phyloP scores from a whole-genome alignment of 305 asterid genomes.

The Ajuga reptans region DNA sequence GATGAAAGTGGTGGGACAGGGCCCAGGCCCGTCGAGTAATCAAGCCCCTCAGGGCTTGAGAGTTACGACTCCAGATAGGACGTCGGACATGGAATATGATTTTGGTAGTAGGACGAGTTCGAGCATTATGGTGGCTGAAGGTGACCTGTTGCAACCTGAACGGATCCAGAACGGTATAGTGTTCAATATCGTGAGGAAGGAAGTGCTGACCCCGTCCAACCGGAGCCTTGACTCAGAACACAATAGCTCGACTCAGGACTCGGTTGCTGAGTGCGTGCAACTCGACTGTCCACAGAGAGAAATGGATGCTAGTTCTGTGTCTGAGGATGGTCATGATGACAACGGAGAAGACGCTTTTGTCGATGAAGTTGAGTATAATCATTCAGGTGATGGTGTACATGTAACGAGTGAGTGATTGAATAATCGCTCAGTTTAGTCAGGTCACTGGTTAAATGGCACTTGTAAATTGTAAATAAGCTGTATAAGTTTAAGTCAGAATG shows the following conservation, averaged over 20 bases:
- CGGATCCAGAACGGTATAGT: slow-evolving; percentile 62
- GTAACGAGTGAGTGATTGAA: slow-evolving; percentile 26
- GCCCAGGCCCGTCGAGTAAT: slow-evolving; percentile 25
- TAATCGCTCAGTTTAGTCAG: neutral
- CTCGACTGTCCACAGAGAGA: slow-evolving; percentile 53
- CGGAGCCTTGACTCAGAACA: slow-evolving; percentile 46
- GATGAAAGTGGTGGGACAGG: slow-evolving; percentile 17
- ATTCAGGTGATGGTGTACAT: slow-evolving; percentile 21
- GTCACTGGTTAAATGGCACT: neutral
- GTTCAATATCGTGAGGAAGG: slow-evolving; percentile 70
- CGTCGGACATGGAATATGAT: slow-evolving; percentile 46
- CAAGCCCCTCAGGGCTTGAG: slow-evolving; percentile 26
- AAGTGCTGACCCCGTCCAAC: slow-evolving; percentile 49
- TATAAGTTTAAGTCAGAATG: neutral
- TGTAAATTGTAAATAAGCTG: slow-evolving; percentile 1
- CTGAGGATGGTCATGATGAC: slow-evolving; percentile 42
- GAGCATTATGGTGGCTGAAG: slow-evolving; percentile 62
- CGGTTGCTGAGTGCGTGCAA: slow-evolving; percentile 56
- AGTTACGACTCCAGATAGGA: slow-evolving; percentile 39
- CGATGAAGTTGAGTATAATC: slow-evolving; percentile 8
- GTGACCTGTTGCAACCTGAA: slow-evolving; percentile 73
- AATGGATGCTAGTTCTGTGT: slow-evolving; percentile 44
- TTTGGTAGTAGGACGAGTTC: slow-evolving; percentile 25
- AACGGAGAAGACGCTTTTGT: slow-evolving; percentile 15
- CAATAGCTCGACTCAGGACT: slow-evolving; percentile 31